Evolutionary conservation across 495 filamentous ascomycete species (phyloP).

Genomic region (Neurospora tetraspora): DNA sequence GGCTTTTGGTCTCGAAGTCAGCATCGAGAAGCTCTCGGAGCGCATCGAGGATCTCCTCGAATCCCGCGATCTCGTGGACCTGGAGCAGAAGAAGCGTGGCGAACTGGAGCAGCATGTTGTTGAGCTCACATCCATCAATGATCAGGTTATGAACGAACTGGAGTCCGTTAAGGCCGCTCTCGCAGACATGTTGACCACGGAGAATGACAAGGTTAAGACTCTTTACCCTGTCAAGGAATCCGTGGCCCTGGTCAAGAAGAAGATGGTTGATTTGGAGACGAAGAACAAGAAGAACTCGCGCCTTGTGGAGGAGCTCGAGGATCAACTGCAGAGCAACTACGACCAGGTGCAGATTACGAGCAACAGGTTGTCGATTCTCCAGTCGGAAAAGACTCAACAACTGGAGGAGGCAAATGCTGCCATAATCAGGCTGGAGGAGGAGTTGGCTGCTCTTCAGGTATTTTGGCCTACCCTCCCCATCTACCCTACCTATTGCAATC

Average conservation of each 20-base stretch:
- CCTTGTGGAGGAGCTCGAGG: conserved; percentile 90
- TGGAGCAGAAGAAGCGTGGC: conserved; percentile 46
- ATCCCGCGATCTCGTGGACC: conserved; percentile 36
- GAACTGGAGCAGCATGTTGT: conserved; percentile 38
- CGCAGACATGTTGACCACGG: conserved; percentile 31
- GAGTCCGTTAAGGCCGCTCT: conserved; percentile 39
- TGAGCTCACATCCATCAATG: conserved; percentile 44
- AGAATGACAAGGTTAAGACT: conserved; percentile 33
- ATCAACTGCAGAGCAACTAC: conserved; percentile 89
- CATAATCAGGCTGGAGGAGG: conserved; percentile 37
- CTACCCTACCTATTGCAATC: not conserved
- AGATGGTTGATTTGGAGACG: conserved; percentile 52
- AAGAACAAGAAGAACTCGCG: conserved; percentile 75
- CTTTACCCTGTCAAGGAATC: conserved; percentile 55
- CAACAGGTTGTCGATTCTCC: conserved; percentile 61
- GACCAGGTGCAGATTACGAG: conserved; percentile 83
- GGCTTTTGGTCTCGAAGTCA: conserved; percentile 42
- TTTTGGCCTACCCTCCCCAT: conserved; percentile 12
- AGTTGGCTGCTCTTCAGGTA: conserved; percentile 58
- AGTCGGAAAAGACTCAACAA: conserved; percentile 55
- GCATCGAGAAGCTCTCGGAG: conserved; percentile 44
- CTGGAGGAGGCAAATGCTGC: conserved; percentile 47
- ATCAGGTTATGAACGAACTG: conserved; percentile 45
- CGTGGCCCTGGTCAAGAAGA: conserved; percentile 61
- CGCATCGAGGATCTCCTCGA: conserved; percentile 42